Evolutionary conservation across 257 asterid genomes (phyloP).

Genomic region (Cruciata laevipes): DNA sequence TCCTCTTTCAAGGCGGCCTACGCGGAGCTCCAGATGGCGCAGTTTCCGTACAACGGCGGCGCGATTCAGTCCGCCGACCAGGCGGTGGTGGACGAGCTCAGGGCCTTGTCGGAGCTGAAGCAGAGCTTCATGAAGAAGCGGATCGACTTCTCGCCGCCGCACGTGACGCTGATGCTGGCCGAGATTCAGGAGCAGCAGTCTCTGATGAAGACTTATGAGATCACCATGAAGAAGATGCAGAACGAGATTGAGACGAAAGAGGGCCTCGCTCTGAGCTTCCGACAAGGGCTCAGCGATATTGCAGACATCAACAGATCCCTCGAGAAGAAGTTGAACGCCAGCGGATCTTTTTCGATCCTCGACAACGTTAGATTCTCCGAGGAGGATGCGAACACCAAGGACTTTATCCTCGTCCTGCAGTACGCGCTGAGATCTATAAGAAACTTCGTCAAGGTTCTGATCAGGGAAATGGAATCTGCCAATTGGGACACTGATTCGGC

Average conservation of each 20-base stretch:
- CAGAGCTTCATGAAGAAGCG: constrained; percentile 53
- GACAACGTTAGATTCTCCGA: constrained; percentile 51
- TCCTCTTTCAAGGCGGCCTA: constrained; percentile 87
- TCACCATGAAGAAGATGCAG: constrained; percentile 93
- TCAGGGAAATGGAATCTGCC: constrained; percentile 70
- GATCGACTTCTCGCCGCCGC: constrained; percentile 84
- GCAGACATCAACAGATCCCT: constrained; percentile 36
- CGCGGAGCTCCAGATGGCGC: constrained; percentile 93
- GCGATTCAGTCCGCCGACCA: constrained; percentile 82
- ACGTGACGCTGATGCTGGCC: constrained; percentile 79
- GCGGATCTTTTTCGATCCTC: constrained; percentile 72
- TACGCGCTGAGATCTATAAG: constrained; percentile 62
- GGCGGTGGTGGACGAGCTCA: constrained; percentile 72
- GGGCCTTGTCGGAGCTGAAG: constrained; percentile 71
- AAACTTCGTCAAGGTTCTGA: constrained; percentile 55
- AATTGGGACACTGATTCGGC: constrained; percentile 88
- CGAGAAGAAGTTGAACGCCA: constrained; percentile 62
- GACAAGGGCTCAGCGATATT: constrained; percentile 22
- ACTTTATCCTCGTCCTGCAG: constrained; percentile 61
- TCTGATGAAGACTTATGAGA: constrained; percentile 83
- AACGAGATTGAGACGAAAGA: constrained; percentile 56
- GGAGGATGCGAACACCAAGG: constrained; percentile 34
- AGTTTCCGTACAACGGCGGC: constrained; percentile 72
- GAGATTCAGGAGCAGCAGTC: constrained; percentile 96
- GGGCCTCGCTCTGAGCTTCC: constrained; percentile 22